Base-by-base conservation (phyloP, 805 yeast genomes). In the Schwanniomyces polymorphus region DNA sequence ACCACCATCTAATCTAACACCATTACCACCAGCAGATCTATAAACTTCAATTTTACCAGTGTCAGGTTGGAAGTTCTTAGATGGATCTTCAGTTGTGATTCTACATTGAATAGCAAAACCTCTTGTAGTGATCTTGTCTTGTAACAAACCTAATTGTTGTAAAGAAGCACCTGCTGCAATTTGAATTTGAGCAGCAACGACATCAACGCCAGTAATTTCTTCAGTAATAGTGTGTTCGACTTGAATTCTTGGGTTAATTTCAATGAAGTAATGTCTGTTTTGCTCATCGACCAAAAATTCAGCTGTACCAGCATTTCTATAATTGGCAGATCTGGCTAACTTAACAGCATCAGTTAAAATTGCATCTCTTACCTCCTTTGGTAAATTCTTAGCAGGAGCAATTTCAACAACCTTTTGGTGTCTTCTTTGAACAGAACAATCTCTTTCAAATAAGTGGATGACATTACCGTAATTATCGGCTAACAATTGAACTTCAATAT, bases 81-180 rank as follows among this genome's bases (percentile, higher is more conserved):
- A 66, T 10, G 99, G 98, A 67, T 92, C 99, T 72, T 94, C 99
- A 43, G 99, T 92, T 49, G 98, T 92, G 75, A 94, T 94, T 79
- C 99, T 91, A 78, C 99, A 92, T 77, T 94, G 99, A 59, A 94
- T 94, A 33, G 99, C 98, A 65, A 91, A 92, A 17, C 99, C 99
- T 64, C 98, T 83, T 42, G 96, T 86, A 48, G 97, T 88, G 73
- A 94, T 90, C 65, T 87, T 86, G 70, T 92, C 97, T 75, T 94
- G 99, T 57, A 91, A 76, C 52, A 94, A 78, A 16, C 98, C 98
- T 59, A 94, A 78, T 66, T 94, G 96, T 58, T 82, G 86, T 59
- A 94, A 79, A 2, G 96, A 81, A 27, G 99, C 99, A 61, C 99
- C 99, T 2, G 98, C 98, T 41, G 98, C 97, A 62, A 92, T 90